These are phyloP conservation scores for Coprinopsis cinerea DNA, from an alignment of 768 basidiomycete species.

Conservation along the genomic window DNA sequence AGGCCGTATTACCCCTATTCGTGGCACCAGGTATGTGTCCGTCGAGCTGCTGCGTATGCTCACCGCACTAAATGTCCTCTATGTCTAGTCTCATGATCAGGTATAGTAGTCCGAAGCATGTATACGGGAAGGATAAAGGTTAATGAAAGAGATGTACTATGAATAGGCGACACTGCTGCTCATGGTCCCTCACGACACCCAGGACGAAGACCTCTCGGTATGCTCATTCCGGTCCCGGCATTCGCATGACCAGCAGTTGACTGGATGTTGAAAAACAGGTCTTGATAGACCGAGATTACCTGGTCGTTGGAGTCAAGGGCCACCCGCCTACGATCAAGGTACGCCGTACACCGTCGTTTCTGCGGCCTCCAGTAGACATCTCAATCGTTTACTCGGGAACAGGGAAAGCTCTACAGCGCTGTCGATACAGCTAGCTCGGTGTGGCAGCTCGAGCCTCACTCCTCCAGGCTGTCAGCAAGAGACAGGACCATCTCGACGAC, in stretches of 20 bases:
- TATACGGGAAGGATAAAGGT: not conserved
- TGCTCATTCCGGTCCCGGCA: constrained; percentile 17
- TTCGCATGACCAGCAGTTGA: constrained; percentile 5
- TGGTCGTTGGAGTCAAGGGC: constrained; percentile 69
- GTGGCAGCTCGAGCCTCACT: constrained; percentile 78
- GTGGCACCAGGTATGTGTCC: constrained; percentile 73
- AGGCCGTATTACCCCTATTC: constrained; percentile 53
- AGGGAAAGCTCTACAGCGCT: constrained; percentile 72
- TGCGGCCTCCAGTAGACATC: not conserved
- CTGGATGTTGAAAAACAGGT: constrained; percentile 40
- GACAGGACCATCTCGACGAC: constrained; percentile 72
- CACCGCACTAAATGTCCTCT: constrained; percentile 13
- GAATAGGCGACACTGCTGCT: constrained; percentile 69
- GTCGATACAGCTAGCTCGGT: constrained; percentile 61
- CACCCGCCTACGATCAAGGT: constrained; percentile 73
- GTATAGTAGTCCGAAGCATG: constrained; percentile 28
- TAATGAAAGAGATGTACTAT: not conserved
- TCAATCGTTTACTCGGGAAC: constrained; percentile 3
- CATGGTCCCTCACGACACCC: constrained; percentile 64
- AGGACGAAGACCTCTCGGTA: constrained; percentile 68
- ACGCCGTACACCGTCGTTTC: constrained; percentile 14
- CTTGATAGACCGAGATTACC: constrained; percentile 61
- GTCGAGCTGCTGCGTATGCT: constrained; percentile 5
- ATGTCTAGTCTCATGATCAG: constrained; percentile 78
- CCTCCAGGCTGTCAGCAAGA: constrained; percentile 46